Evolutionary conservation across 257 asterid species (phyloP).

Genomic region (Solanum bukasovii): DNA sequence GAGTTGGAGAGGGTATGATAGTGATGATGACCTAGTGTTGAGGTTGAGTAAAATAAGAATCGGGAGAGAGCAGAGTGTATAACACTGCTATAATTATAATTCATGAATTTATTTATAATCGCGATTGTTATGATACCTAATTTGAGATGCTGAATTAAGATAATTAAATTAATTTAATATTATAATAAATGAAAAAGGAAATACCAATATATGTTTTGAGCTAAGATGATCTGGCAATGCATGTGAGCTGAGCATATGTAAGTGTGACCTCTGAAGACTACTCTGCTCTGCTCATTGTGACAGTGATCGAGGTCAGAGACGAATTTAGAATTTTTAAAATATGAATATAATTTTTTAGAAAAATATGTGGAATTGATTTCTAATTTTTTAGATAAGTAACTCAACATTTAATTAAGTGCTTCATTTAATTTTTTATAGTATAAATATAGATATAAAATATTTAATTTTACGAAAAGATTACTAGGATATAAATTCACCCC

Average conservation of each 20-base stretch:
- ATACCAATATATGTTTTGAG: background rate
- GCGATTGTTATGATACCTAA: too few species aligned
- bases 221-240: background rate
- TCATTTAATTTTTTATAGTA: too few species aligned
- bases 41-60: too few species aligned
- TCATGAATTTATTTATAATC: too few species aligned
- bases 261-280: background rate
- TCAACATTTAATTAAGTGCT: too few species aligned
- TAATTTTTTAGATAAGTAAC: background rate
- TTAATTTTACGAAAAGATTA: too few species aligned
- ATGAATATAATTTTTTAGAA: too few species aligned
- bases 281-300: too few species aligned
- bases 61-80: background rate
- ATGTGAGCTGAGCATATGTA: background rate
- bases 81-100: background rate
- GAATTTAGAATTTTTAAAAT: too few species aligned
- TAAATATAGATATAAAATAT: too few species aligned
- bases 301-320: accelerated
- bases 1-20: background rate
- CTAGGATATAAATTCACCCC: too few species aligned
- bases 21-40: background rate
- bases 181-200: background rate
- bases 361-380: too few species aligned
- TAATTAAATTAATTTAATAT: background rate
- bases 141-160: background rate